These are phyloP conservation scores for Emmonsiellopsis sp. DNA, from an alignment of 2,329 filamentous ascomycete species.

Conservation along the genomic window DNA sequence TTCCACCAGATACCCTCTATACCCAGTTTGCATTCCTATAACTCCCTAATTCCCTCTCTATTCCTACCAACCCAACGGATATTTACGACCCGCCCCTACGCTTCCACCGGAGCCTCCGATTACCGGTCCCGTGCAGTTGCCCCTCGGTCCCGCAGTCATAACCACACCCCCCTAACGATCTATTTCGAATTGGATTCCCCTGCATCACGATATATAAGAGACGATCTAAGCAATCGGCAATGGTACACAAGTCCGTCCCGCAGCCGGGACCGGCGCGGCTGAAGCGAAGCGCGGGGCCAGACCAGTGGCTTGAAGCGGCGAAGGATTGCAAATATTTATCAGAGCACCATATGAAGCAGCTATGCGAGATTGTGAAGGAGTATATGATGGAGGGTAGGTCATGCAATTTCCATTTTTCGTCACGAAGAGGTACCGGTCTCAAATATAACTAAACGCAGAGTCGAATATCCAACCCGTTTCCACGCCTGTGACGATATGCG, in stretches of 20 bases:
- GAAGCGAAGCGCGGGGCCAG: conserved; percentile 71
- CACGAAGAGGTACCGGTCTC: not conserved
- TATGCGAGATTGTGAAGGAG: conserved; percentile 98
- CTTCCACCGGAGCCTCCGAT: no score
- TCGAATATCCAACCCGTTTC: conserved; percentile 98
- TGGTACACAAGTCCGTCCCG: conserved; percentile 55
- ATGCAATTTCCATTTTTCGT: not conserved
- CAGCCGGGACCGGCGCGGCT: conserved; percentile 86
- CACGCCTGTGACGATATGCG: conserved; percentile 92
- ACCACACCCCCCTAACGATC: not conserved
- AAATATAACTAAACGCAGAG: conserved; percentile 45
- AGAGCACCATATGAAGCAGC: conserved; percentile 93
- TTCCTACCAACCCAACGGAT: no score
- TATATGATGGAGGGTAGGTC: conserved; percentile 88
- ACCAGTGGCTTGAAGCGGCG: conserved; percentile 94
- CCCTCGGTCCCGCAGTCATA: no score
- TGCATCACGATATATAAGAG: not conserved
- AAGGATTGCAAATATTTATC: conserved; percentile 97
- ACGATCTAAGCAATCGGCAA: conserved; percentile 8
- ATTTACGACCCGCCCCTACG: no score
- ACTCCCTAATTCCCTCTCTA: no score
- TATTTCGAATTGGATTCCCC: not conserved
- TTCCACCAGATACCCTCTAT: no score
- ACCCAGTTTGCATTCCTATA: no score
- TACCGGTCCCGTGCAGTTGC: no score